Conservation (phyloP, 257 asterid species). For the Solanum phureja region DNA sequence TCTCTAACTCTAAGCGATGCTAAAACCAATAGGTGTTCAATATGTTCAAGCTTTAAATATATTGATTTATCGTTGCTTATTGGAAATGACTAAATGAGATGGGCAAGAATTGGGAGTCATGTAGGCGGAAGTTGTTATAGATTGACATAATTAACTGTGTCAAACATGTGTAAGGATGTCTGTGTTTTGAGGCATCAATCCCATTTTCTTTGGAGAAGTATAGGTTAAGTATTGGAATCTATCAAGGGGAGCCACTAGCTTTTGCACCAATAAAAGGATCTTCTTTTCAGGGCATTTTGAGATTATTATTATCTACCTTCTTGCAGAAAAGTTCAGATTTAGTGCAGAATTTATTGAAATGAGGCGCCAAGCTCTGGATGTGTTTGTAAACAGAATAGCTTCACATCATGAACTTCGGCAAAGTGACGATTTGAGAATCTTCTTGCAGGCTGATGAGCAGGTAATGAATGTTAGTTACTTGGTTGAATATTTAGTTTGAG, state of each 20-base stretch:
- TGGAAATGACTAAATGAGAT: not conserved
- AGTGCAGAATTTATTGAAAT: constrained; percentile 93
- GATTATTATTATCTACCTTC: constrained; percentile 11
- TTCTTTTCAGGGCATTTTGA: not conserved
- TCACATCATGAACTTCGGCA: constrained; percentile 76
- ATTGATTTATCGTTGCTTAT: not conserved
- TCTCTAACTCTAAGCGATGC: not conserved
- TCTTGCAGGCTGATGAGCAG: constrained; percentile 97
- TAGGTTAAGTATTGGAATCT: not conserved
- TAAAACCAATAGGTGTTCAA: not conserved
- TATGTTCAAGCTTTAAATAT: not conserved
- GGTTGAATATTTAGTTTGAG: not conserved
- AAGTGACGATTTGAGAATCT: constrained; percentile 83
- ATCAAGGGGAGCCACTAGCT: not conserved
- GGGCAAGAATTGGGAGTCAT: not conserved
- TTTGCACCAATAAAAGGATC: not conserved
- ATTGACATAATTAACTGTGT: not conserved
- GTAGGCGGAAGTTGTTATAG: not conserved
- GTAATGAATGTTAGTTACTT: constrained; percentile 17
- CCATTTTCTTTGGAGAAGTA: not conserved
- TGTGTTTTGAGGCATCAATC: not conserved
- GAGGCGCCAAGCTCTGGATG: constrained; percentile 92
- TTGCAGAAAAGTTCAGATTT: constrained; percentile 80
- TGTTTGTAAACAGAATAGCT: constrained; percentile 84
- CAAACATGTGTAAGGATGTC: not conserved